Conservation (phyloP, 306 rosid genomes). For the Trifolium fragiferum region DNA sequence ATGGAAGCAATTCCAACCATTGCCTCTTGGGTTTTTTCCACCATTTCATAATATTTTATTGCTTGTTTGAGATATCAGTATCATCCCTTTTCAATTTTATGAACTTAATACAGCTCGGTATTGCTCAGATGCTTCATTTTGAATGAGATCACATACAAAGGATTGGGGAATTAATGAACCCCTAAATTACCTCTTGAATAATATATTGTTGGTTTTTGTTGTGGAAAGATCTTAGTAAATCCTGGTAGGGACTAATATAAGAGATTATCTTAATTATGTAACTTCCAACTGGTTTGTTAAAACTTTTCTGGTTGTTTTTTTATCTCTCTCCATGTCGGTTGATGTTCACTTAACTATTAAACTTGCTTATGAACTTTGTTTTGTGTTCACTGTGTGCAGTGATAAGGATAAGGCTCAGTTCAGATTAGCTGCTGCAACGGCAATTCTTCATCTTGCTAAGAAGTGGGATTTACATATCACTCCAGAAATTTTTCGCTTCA, state of each 20-base stretch:
- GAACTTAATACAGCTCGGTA: conserved; percentile 3
- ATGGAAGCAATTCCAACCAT: neutral
- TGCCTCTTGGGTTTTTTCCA: neutral
- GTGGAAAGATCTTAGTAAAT: neutral
- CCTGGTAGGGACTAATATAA: neutral
- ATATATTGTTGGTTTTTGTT: conserved; percentile 11
- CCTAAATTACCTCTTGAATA: too few species aligned
- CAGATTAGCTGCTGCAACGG: conserved; percentile 84
- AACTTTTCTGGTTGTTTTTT: conserved; percentile 4
- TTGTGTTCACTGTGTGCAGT: conserved; percentile 49
- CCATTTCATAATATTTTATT: neutral
- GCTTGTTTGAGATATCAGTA: conserved; percentile 16
- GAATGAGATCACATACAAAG: neutral
- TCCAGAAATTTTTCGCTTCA: conserved; percentile 63
- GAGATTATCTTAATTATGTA: conserved; percentile 1
- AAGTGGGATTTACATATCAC: conserved; percentile 88
- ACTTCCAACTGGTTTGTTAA: conserved; percentile 6
- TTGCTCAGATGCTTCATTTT: too few species aligned
- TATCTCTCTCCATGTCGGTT: neutral
- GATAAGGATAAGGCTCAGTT: conserved; percentile 60
- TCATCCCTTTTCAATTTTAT: conserved; percentile 17
- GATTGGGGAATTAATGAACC: conserved; percentile 18
- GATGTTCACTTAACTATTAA: conserved; percentile 2
- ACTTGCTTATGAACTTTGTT: conserved; percentile 30
- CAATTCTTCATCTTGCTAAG: conserved; percentile 77